These are phyloP conservation scores for Castanospermum australe DNA, from an alignment of 306 rosid genomes.

Conservation along the genomic window DNA sequence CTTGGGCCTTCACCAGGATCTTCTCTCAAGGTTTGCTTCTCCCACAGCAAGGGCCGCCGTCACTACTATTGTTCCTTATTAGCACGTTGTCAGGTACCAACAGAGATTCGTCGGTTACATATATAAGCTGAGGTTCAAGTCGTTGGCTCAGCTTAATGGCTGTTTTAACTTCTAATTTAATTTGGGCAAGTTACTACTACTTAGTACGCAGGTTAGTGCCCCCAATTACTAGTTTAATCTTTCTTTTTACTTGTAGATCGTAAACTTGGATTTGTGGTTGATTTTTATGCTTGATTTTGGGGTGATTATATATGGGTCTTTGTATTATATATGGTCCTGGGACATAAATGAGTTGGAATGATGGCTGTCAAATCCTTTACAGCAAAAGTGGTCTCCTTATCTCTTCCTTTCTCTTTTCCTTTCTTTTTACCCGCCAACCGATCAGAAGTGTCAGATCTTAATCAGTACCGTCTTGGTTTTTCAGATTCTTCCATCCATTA, in stretches of 20 bases:
- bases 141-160: neutral
- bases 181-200: neutral
- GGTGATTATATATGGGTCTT: neutral
- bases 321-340: neutral
- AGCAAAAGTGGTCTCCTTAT: conserved; percentile 47
- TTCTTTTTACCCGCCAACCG: conserved; percentile 51
- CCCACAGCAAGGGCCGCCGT: conserved; percentile 26
- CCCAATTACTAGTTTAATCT: neutral
- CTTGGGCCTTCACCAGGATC: conserved; percentile 21
- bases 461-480: conserved; percentile 49
- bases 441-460: conserved; percentile 64
- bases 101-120: conserved; percentile 19
- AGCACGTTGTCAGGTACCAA: conserved; percentile 31
- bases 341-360: conserved; percentile 53
- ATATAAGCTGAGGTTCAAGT: neutral
- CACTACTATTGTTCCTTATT: conserved; percentile 13
- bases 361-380: conserved; percentile 74
- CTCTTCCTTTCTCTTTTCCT: conserved; percentile 16
- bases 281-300: conserved; percentile 6
- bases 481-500: conserved; percentile 47
- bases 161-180: neutral
- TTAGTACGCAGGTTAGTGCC: neutral
- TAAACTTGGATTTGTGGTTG: conserved; percentile 26
- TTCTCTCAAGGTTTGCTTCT: conserved; percentile 21
- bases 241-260: neutral